Percentiles rank a stretch among this genome's conserved stretches.
Conservation (phyloP, 768 basidiomycete species). For the Trametes villosa region DNA sequence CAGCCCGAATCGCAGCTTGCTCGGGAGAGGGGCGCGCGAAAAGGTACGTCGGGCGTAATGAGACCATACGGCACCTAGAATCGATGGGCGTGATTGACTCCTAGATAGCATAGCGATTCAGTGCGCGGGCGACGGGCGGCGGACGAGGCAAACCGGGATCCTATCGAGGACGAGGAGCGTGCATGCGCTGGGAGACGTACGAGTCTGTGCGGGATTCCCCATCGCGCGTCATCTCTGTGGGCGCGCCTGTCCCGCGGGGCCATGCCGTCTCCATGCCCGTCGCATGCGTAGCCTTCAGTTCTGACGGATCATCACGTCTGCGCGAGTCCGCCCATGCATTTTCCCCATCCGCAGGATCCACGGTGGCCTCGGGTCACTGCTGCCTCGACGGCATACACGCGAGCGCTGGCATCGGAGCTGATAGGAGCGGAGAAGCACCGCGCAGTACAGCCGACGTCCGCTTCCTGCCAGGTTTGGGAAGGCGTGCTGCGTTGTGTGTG, state of each 20-base stretch:
- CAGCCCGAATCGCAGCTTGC: constrained; percentile 6
- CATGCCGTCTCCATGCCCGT: background rate
- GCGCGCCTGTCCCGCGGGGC: constrained; percentile 12
- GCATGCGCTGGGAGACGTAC: background rate
- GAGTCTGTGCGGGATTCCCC: background rate
- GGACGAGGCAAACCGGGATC: background rate
- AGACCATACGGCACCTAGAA: background rate
- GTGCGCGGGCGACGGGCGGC: constrained; percentile 1
- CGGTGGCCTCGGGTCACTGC: constrained; percentile 11
- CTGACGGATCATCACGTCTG: constrained; percentile 12
- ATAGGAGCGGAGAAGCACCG: constrained; percentile 1
- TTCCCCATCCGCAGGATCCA: constrained; percentile 6
- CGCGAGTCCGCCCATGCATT: background rate
- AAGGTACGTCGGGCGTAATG: background rate
- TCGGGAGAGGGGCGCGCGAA: constrained; percentile 6
- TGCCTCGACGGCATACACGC: background rate
- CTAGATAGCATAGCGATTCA: constrained; percentile 18
- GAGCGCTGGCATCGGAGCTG: background rate
- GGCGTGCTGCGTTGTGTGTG: no score
- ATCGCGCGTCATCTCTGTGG: background rate
- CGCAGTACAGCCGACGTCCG: no score
- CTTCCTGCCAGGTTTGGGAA: background rate
- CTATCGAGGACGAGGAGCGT: background rate
- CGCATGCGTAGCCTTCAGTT: background rate
- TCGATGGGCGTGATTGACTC: constrained; percentile 15